These are phyloP conservation scores for Pythium dissimile DNA, from an alignment of 352 stramenopile genomes.

Conservation along the genomic window DNA sequence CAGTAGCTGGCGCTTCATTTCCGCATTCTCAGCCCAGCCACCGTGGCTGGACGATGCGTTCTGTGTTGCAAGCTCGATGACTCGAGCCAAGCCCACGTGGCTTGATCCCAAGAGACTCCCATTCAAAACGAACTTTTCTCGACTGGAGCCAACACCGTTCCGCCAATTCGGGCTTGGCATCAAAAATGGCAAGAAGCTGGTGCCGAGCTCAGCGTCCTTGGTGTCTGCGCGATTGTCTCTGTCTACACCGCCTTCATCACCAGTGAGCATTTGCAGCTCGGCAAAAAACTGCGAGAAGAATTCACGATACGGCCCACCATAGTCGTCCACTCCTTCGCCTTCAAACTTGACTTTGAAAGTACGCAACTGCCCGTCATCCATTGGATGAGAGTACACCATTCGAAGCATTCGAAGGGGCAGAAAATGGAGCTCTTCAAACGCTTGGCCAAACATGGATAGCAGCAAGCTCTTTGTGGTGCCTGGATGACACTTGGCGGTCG, in stretches of 20 bases:
- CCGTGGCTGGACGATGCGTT: background rate
- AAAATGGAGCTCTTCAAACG: slow-evolving; percentile 87
- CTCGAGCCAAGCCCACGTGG: slow-evolving; percentile 7
- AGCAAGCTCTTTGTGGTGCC: slow-evolving; percentile 63
- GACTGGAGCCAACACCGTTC: slow-evolving; percentile 70
- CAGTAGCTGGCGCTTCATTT: slow-evolving; percentile 58
- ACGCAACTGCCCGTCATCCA: slow-evolving; percentile 89
- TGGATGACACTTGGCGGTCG: slow-evolving; percentile 69
- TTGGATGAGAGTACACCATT: slow-evolving; percentile 90
- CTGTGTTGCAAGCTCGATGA: slow-evolving; percentile 1
- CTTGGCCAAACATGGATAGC: slow-evolving; percentile 79
- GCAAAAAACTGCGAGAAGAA: slow-evolving; percentile 89
- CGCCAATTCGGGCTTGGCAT: slow-evolving; percentile 86
- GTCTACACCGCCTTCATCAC: slow-evolving; percentile 14
- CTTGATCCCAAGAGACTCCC: slow-evolving; percentile 19
- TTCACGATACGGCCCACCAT: slow-evolving; percentile 92
- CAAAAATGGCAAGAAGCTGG: slow-evolving; percentile 81
- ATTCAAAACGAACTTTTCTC: slow-evolving; percentile 86
- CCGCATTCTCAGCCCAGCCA: slow-evolving; percentile 26
- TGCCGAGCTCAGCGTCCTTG: background rate
- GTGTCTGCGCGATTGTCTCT: background rate
- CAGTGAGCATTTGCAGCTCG: slow-evolving; percentile 48
- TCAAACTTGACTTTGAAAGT: slow-evolving; percentile 95
- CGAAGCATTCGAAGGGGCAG: slow-evolving; percentile 62
- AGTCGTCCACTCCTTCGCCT: slow-evolving; percentile 93